Base-by-base conservation (phyloP, 805 yeast genomes). In the Yamadazyma scolyti region DNA sequence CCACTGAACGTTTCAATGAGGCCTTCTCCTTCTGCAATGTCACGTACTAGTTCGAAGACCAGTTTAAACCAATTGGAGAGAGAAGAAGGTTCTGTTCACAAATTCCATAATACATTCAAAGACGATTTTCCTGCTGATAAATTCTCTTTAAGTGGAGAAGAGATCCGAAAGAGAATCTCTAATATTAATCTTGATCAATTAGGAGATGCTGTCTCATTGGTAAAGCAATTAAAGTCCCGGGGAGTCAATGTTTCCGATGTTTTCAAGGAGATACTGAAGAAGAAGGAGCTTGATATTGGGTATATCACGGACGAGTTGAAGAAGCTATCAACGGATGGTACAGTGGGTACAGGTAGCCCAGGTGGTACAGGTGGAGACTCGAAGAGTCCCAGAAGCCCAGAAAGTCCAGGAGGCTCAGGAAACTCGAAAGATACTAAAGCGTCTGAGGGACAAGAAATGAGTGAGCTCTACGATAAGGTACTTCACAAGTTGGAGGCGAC, bases 51-150 rank as follows among this genome's bases (percentile, higher is more conserved):
- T 10, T 58, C 65, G 5, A 50, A 52, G 23, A 54, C 61, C 4
- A 61, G 53, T 33, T 48, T 66, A 27, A 52, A 49, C 20, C 49
- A 50, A 7, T 43, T 65, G 32, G 62, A 65, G 33, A 54, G 55
- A 33, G 62, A 63, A 35, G 73, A 68, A 47, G 73, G 72, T 5
- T 56, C 64, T 9, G 52, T 58, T 6, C 50, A 65, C 53, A 66
- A 58, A 43, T 44, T 65, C 7, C 23, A 47, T 50, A 43, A 52
- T 48, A 35, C 53, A 50, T 26, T 54, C 29, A 28, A 12, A 22
- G 7, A 10, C 11, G 24, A 23, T 9, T 9, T 25, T 9, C 16
- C 11, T 13, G 15, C 16, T 9, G 34, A 31, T 16, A 31, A 34
- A 11, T 31, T 28, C 11, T 33, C 34, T 2, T 34, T 54, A 11